phyloP scores from a whole-genome alignment of 2,329 filamentous ascomycete genomes.

The Curvularia lunata region DNA sequence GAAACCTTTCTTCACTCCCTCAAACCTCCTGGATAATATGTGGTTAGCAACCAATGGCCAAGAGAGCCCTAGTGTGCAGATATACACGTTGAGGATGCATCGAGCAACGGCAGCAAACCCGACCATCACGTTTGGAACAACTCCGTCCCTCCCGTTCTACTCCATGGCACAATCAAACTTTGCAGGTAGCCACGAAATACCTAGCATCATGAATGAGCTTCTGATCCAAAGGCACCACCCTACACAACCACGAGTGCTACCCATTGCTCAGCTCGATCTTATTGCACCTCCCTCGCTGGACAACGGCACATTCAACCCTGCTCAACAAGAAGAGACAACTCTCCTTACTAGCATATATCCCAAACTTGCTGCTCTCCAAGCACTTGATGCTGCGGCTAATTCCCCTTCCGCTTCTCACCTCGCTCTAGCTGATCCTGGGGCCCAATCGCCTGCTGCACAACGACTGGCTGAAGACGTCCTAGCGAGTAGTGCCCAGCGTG shows the following conservation, averaged over 20 bases:
- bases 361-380: constrained; percentile 55
- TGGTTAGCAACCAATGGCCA: constrained; percentile 76
- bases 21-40: constrained; percentile 67
- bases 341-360: constrained; percentile 54
- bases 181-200: constrained; percentile 57
- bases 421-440: constrained; percentile 70
- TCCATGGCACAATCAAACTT: constrained; percentile 65
- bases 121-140: constrained; percentile 67
- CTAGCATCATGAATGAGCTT: constrained; percentile 54
- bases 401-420: constrained; percentile 57
- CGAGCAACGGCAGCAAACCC: constrained; percentile 53
- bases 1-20: constrained; percentile 54
- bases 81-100: constrained; percentile 51
- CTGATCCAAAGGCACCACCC: constrained; percentile 50
- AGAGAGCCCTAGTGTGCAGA: constrained; percentile 52
- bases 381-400: constrained; percentile 54
- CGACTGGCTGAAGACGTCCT: constrained; percentile 65
- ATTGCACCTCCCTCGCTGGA: constrained; percentile 47
- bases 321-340: constrained; percentile 41
- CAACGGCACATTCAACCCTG: constrained; percentile 32
- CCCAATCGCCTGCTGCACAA: constrained; percentile 68
- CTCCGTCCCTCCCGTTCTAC: constrained; percentile 74
- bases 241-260: constrained; percentile 48
- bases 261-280: constrained; percentile 49
- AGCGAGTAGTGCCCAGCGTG: constrained; percentile 68